Evolutionary conservation across 192 early-diverging fungal species (phyloP).

Genomic region (Backusella morwellensis): DNA sequence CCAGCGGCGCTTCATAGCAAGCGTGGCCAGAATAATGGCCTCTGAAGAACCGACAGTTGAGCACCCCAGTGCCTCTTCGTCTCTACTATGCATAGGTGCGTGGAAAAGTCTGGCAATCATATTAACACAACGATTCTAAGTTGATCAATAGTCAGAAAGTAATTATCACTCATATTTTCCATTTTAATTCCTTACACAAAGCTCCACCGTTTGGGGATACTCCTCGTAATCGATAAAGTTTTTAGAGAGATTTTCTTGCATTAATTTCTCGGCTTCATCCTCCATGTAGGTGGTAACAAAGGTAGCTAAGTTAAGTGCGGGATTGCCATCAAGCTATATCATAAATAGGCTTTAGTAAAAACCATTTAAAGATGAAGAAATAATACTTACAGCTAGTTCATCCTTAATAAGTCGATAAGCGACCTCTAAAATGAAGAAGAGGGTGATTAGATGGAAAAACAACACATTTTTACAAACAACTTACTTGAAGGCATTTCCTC

Average conservation of each 20-base stretch:
- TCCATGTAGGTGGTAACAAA: constrained; percentile 67
- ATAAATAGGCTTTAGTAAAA: neutral
- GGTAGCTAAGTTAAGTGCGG: constrained; percentile 71
- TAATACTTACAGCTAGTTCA: constrained; percentile 24
- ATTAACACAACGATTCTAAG: constrained; percentile 41
- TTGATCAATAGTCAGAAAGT: neutral
- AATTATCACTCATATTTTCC: neutral
- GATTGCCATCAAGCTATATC: constrained; percentile 70
- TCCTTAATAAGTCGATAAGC: constrained; percentile 39
- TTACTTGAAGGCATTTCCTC: constrained; percentile 35
- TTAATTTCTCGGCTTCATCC: constrained; percentile 76
- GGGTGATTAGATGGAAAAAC: neutral
- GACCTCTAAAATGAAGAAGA: constrained; percentile 7
- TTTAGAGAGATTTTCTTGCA: constrained; percentile 71
- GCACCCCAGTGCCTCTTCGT: constrained; percentile 56
- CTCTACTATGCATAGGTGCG: constrained; percentile 30
- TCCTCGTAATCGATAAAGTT: constrained; percentile 63
- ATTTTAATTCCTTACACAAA: constrained; percentile 32
- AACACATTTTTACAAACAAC: neutral
- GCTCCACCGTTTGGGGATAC: constrained; percentile 41
- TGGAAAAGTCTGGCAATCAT: constrained; percentile 43
- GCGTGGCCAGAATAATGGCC: constrained; percentile 71
- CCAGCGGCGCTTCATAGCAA: constrained; percentile 84
- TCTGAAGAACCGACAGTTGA: constrained; percentile 80
- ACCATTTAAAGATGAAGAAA: neutral